Evolutionary conservation across 495 filamentous ascomycete species (phyloP).

Genomic region (Tuber borchii): DNA sequence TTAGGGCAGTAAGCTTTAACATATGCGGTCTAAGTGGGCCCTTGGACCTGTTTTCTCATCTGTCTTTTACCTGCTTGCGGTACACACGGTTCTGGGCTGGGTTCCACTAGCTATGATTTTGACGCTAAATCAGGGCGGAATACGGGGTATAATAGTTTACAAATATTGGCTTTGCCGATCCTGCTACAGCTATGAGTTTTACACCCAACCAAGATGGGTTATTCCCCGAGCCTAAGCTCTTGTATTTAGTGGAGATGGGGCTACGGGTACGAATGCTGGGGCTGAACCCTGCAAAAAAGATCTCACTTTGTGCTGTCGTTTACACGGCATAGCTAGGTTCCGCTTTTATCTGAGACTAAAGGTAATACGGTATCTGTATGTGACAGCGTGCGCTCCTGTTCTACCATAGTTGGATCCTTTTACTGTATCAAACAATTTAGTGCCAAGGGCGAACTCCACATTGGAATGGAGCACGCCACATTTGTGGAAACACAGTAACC

Average conservation of each 20-base stretch:
- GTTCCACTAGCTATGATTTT: not conserved
- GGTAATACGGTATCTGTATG: not conserved
- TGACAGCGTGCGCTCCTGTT: not conserved
- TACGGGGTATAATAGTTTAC: not conserved
- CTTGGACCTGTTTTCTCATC: not conserved
- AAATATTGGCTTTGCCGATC: not conserved
- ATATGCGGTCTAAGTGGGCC: not conserved
- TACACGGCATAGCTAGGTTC: not conserved
- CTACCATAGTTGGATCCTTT: not conserved
- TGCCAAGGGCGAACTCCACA: not conserved
- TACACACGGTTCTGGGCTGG: not conserved
- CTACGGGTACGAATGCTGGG: not conserved
- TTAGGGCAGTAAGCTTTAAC: not conserved
- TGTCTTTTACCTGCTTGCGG: not conserved
- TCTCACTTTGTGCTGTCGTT: not conserved
- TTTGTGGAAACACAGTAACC: not conserved
- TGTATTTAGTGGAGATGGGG: not conserved
- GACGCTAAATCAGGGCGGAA: not conserved
- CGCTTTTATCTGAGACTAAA: not conserved
- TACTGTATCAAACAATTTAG: not conserved
- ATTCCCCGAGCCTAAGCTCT: not conserved
- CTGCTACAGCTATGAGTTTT: not conserved
- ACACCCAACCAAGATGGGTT: not conserved
- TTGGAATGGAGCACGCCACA: not conserved
- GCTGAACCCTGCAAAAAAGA: not conserved